phyloP scores from a whole-genome alignment of 2,329 filamentous ascomycete species.

The Microsporum canis region DNA sequence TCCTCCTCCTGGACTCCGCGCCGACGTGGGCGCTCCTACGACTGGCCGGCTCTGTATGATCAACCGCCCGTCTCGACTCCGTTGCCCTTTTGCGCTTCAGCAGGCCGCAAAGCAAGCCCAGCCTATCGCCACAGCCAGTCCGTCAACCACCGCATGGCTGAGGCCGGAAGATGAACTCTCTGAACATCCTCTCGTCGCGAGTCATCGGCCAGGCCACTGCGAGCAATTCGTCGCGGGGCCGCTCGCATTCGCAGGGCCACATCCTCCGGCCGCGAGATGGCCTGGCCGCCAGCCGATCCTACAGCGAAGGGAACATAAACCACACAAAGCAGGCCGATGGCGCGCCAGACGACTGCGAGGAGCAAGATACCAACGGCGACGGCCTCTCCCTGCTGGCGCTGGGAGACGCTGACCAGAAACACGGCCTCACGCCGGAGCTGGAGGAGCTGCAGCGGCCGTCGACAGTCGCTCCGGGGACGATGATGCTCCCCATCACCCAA shows the following conservation, averaged over 20 bases:
- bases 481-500: conserved; percentile 46
- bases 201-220: conserved; percentile 52
- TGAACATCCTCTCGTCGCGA: conserved; percentile 84
- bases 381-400: conserved; percentile 27
- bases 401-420: conserved; percentile 53
- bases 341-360: conserved; percentile 12
- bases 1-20: too few relatives aligned
- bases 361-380: conserved; percentile 30
- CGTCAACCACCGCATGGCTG: conserved; percentile 31
- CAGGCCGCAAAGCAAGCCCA: background rate
- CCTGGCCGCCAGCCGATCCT: conserved; percentile 31
- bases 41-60: too few relatives aligned
- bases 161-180: conserved; percentile 74
- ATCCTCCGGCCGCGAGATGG: conserved; percentile 23
- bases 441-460: conserved; percentile 13
- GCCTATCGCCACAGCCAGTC: background rate
- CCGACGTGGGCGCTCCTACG: too few relatives aligned
- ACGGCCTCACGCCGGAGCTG: conserved; percentile 41
- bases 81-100: background rate
- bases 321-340: conserved; percentile 21
- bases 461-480: background rate
- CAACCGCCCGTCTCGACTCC: too few relatives aligned
- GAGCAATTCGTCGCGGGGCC: conserved; percentile 38
- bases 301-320: conserved; percentile 33
- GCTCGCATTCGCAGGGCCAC: conserved; percentile 44